phyloP scores from a whole-genome alignment of 2,329 filamentous ascomycete species.

The Huntiella bhutanensis region DNA sequence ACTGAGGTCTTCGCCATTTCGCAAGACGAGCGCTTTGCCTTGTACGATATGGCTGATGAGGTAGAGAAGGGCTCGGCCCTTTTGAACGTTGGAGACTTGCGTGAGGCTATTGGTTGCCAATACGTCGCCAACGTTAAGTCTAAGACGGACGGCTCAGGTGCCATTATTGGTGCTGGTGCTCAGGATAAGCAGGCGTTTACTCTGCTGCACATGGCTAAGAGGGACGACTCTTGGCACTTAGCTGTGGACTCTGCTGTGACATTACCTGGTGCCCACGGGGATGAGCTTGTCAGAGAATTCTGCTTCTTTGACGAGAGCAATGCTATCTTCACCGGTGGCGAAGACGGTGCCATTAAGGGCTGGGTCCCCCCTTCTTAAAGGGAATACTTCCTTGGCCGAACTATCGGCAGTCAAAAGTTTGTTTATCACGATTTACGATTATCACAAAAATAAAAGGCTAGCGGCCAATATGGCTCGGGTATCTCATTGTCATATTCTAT shows the following conservation, averaged over 20 bases:
- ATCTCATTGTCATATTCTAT: conserved; percentile 4
- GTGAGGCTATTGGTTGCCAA: conserved; percentile 46
- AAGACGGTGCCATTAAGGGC: conserved; percentile 38
- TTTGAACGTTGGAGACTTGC: conserved; percentile 48
- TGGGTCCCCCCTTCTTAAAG: conserved; percentile 24
- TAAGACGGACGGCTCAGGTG: conserved; percentile 38
- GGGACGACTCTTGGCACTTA: conserved; percentile 31
- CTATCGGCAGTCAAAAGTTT: too few relatives aligned
- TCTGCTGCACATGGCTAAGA: conserved; percentile 38
- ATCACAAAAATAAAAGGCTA: background rate
- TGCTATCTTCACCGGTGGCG: conserved; percentile 38
- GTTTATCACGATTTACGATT: too few relatives aligned
- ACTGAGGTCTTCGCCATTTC: conserved; percentile 53
- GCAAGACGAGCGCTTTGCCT: conserved; percentile 58
- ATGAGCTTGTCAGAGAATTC: conserved; percentile 44
- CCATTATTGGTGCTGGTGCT: conserved; percentile 44
- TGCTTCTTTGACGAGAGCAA: conserved; percentile 43
- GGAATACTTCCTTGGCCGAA: background rate
- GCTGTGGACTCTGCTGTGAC: conserved; percentile 36
- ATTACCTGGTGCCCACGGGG: conserved; percentile 42
- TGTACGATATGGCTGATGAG: conserved; percentile 50
- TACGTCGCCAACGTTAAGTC: conserved; percentile 52
- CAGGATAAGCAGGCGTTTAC: conserved; percentile 43
- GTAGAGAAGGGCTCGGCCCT: conserved; percentile 38
- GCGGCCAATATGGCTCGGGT: background rate